Base-by-base conservation (phyloP, 2,329 filamentous ascomycete genomes). In the Sarocladium brachiariae region DNA sequence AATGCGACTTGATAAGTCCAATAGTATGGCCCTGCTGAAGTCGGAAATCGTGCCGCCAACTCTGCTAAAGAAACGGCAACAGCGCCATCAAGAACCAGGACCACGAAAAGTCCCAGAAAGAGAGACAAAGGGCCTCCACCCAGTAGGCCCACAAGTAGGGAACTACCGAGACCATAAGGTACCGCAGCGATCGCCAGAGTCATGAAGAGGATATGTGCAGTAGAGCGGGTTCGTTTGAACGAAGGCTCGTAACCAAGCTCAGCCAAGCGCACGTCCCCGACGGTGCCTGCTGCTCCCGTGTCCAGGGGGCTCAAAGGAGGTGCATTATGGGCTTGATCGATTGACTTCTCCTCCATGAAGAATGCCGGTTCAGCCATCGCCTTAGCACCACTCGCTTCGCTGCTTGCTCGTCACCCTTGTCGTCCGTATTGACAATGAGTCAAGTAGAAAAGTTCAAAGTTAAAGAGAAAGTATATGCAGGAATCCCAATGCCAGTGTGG, bases 1-100 rank as follows among this genome's bases (percentile, higher is more conserved):
- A 77, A 6, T 13, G 53, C 43, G 10, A 52, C 41, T 16, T 46
- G 52, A 31, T 46, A 52, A n/a, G 52, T 51, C 52, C 52, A 55
- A 47, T 55, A 54, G 38, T 50, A 52, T 2, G 53, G 52, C 11
- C 54, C 54, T 7, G 54, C 51, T 7, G 54, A 52, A 19, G 52
- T 53, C 6, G 54, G 50, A 24, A 51, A 55, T 13, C 50, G 49
- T 5, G 54, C 35, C 11, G 54, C 50, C 27, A 55, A 49, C 43
- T 55, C 54, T 11, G 34, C 51, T 9, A 51, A 43, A 8, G 52
- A 54, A 10, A 50, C 21, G 9, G 50, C 52, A 19, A 49, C 39
- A 25, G 38, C 51, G 24, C 50, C 50, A 41, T 51, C 49, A 4
- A 54, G 49, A 7, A 52, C 10, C 13, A 27, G n/a, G 14, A 55